phyloP scores from a whole-genome alignment of 2,329 filamentous ascomycete species.

The Emergomyces orientalis region DNA sequence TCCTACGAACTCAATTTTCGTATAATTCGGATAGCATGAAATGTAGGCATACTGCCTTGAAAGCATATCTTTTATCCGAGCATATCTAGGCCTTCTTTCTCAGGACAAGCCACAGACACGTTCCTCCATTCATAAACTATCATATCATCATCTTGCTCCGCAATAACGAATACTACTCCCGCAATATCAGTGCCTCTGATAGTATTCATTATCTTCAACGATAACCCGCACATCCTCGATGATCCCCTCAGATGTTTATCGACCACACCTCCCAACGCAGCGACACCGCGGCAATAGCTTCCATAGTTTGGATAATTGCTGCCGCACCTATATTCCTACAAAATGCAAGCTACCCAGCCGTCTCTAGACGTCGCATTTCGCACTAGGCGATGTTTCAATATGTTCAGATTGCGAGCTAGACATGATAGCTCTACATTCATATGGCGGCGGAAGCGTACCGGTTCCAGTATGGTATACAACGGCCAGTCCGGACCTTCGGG shows the following conservation, averaged over 20 bases:
- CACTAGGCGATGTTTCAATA: too few relatives aligned
- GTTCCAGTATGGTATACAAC: too few relatives aligned
- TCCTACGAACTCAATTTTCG: not conserved
- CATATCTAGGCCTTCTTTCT: too few relatives aligned
- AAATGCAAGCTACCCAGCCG: not conserved
- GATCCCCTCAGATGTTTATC: slow-evolving; percentile 16
- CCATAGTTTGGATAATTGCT: slow-evolving; percentile 14
- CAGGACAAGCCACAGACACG: too few relatives aligned
- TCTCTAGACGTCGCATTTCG: slow-evolving; percentile 3
- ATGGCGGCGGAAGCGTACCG: too few relatives aligned
- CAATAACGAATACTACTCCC: slow-evolving; percentile 25
- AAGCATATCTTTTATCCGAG: too few relatives aligned
- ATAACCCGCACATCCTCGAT: slow-evolving; percentile 21
- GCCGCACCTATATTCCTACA: slow-evolving; percentile 11
- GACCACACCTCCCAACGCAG: slow-evolving; percentile 18
- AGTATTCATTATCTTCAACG: slow-evolving; percentile 24
- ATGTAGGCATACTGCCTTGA: not conserved
- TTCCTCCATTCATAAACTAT: slow-evolving; percentile 1
- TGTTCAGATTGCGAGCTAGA: too few relatives aligned
- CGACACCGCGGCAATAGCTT: slow-evolving; percentile 20
- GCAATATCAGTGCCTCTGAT: slow-evolving; percentile 25
- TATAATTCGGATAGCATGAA: not conserved
- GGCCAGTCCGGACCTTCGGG: too few relatives aligned
- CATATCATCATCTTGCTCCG: slow-evolving; percentile 23
- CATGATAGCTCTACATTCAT: too few relatives aligned